These are phyloP conservation scores for Salpingoeca rosetta DNA, from an alignment of 78 protist genomes.

Conservation along the genomic window DNA sequence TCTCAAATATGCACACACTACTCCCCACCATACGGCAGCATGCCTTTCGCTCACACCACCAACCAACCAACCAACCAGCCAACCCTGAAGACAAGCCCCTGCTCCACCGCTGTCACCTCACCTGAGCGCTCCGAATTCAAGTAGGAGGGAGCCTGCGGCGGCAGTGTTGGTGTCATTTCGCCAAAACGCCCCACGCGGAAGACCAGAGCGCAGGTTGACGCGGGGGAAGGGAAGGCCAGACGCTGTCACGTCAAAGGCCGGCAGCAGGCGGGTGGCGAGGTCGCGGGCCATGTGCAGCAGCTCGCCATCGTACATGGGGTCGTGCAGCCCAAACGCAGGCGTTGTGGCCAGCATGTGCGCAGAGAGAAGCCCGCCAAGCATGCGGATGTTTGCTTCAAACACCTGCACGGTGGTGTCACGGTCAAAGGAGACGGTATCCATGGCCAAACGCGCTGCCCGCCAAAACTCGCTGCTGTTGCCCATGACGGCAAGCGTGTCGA, in stretches of 20 bases:
- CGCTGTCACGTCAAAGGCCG: conserved; percentile 73
- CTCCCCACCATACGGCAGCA: too few relatives aligned
- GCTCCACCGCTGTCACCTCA: too few relatives aligned
- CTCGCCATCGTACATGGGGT: conserved; percentile 27
- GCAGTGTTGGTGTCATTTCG: conserved; percentile 68
- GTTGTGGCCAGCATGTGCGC: neutral
- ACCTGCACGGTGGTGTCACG: conserved; percentile 69
- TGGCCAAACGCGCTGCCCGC: conserved; percentile 32
- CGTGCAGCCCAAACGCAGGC: conserved; percentile 5
- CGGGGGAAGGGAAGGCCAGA: conserved; percentile 89
- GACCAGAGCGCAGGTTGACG: conserved; percentile 69
- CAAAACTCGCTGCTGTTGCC: conserved; percentile 47
- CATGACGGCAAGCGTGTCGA: conserved; percentile 48
- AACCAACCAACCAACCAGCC: too few relatives aligned
- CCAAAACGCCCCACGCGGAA: conserved; percentile 23
- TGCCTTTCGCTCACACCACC: too few relatives aligned
- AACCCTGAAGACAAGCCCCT: too few relatives aligned
- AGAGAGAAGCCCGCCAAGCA: conserved; percentile 71
- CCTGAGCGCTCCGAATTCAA: conserved; percentile 65
- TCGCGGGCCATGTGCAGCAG: conserved; percentile 61
- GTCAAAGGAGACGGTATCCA: conserved; percentile 40
- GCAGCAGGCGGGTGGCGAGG: conserved; percentile 63
- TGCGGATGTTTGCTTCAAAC: conserved; percentile 86
- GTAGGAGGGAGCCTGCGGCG: conserved; percentile 66
- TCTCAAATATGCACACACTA: too few relatives aligned